phyloP scores from a whole-genome alignment of 164 flowering plant species.

The Berberis thunbergii region DNA sequence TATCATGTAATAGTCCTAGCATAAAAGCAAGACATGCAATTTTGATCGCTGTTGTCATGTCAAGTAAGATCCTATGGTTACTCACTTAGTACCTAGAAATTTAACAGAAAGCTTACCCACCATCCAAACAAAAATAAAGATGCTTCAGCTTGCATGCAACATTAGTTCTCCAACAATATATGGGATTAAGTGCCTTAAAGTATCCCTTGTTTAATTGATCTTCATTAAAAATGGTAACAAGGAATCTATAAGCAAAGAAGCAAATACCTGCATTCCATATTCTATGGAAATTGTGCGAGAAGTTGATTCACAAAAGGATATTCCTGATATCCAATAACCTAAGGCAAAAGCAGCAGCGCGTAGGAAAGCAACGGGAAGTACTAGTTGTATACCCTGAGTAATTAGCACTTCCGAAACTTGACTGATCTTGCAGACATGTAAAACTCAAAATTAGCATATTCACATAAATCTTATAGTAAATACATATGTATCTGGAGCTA shows the following conservation, averaged over 20 bases:
- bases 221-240: not conserved
- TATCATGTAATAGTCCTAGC: no score
- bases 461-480: not conserved
- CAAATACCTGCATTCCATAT: conserved; percentile 96
- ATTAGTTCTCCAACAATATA: no score
- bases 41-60: no score
- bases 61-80: no score
- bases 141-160: no score
- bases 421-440: conserved; percentile 50
- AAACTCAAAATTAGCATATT: not conserved
- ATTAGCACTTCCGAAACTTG: conserved; percentile 92
- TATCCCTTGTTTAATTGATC: no score
- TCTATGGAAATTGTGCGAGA: conserved; percentile 95
- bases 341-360: conserved; percentile 89
- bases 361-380: conserved; percentile 73
- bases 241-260: not conserved
- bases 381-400: conserved; percentile 76
- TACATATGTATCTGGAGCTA: not conserved
- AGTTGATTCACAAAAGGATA: conserved; percentile 95
- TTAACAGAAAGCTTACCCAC: no score
- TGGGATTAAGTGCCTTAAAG: no score
- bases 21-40: no score
- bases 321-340: conserved; percentile 76
- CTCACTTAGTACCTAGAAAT: no score
- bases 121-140: no score